Conservation (phyloP, 2,329 filamentous ascomycete genomes). For the Corniculantispora saksenae region DNA sequence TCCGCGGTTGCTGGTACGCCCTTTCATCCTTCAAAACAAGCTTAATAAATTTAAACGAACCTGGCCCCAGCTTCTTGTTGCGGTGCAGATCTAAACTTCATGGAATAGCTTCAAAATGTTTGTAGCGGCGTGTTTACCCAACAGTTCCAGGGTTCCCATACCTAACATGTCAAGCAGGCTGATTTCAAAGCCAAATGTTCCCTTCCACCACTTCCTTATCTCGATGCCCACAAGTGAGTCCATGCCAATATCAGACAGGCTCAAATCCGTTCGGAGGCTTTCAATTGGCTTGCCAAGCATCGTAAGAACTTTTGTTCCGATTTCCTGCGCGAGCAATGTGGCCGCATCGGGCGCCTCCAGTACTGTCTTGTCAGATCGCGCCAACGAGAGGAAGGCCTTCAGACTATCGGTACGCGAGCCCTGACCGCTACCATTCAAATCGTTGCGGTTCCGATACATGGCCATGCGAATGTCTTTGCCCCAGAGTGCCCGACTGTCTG, state of each 20-base stretch:
- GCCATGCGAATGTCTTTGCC: too few relatives aligned
- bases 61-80: too few relatives aligned
- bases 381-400: background rate
- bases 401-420: background rate
- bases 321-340: conserved; percentile 10
- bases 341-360: background rate
- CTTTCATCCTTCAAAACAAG: too few relatives aligned
- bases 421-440: too few relatives aligned
- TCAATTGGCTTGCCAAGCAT: conserved; percentile 21
- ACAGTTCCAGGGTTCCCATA: conserved; percentile 3
- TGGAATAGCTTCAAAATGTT: background rate
- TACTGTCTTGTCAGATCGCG: background rate
- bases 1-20: too few relatives aligned
- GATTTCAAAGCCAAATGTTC: conserved; percentile 22
- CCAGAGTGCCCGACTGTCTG: too few relatives aligned
- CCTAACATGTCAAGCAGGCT: conserved; percentile 14
- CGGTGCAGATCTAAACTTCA: too few relatives aligned
- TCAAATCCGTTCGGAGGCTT: conserved; percentile 11
- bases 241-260: conserved; percentile 22
- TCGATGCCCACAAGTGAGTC: conserved; percentile 27
- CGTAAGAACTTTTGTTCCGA: conserved; percentile 19
- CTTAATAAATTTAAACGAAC: too few relatives aligned
- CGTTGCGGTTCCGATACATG: too few relatives aligned
- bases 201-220: conserved; percentile 24
- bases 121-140: background rate